Conservation (phyloP, 2,329 filamentous ascomycete species). For the Aspergillus eucalypticola region DNA sequence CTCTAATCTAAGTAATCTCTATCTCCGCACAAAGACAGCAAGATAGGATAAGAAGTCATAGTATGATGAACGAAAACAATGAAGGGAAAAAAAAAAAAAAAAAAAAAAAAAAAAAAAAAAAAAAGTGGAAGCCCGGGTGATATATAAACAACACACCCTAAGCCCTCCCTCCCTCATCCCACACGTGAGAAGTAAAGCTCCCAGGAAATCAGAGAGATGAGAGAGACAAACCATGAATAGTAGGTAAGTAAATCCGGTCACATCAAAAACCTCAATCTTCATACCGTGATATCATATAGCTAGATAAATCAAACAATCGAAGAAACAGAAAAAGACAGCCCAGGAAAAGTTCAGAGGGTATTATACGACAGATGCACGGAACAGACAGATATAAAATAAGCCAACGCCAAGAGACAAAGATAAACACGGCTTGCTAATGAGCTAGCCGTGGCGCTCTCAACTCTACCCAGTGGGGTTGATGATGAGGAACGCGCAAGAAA, state of each 20-base stretch:
- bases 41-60: background rate
- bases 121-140: too few species aligned
- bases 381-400: background rate
- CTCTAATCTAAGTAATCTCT: background rate
- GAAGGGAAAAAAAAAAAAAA: background rate
- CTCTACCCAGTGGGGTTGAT: background rate
- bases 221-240: too few species aligned
- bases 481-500: background rate
- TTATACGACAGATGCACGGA: slow-evolving; percentile 4
- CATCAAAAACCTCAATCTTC: slow-evolving; percentile 3
- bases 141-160: too few species aligned
- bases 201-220: too few species aligned
- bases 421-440: background rate
- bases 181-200: too few species aligned
- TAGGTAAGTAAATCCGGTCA: background rate
- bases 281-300: slow-evolving; percentile 7
- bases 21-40: background rate
- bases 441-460: background rate
- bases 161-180: too few species aligned
- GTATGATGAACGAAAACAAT: background rate
- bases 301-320: background rate
- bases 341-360: slow-evolving; percentile 3
- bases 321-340: background rate
- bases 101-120: background rate
- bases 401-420: slow-evolving; percentile 3